Percentiles rank a stretch among this genome's conserved stretches.
phyloP scores from a whole-genome alignment of 2,329 filamentous ascomycete species.

The Leptosphaerulina australis region DNA sequence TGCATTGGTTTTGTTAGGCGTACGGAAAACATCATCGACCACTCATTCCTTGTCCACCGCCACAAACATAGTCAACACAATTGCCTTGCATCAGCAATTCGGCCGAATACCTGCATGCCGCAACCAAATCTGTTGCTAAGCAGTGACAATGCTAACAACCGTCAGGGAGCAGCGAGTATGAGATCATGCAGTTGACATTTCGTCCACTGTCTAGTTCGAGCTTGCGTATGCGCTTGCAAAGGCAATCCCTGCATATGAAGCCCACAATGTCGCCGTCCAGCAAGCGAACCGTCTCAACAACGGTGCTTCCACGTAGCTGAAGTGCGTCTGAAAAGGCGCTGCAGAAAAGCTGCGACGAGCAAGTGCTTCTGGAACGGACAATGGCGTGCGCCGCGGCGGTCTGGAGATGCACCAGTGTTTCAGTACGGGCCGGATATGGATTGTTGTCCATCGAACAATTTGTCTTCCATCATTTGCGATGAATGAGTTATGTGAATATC shows the following conservation, averaged over 20 bases:
- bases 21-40: slow-evolving; percentile 14
- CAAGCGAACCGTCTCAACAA: slow-evolving; percentile 11
- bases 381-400: slow-evolving; percentile 4
- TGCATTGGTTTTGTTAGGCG: slow-evolving; percentile 6
- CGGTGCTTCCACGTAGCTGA: slow-evolving; percentile 9
- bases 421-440: slow-evolving; percentile 7
- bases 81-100: slow-evolving; percentile 1
- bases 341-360: slow-evolving; percentile 10
- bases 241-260: slow-evolving; percentile 5
- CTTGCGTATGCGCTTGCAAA: not conserved
- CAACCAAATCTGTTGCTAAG: slow-evolving; percentile 1
- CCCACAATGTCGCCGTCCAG: slow-evolving; percentile 13
- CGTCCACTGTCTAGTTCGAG: not conserved
- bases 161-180: no score
- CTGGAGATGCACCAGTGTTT: slow-evolving; percentile 19
- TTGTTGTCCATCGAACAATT: slow-evolving; percentile 2
- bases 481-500: not conserved
- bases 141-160: not conserved
- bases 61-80: slow-evolving; percentile 1
- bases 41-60: slow-evolving; percentile 18
- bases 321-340: slow-evolving; percentile 3
- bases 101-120: not conserved
- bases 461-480: not conserved
- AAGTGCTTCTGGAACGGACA: slow-evolving; percentile 15
- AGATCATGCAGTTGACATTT: not conserved